Evolutionary conservation across 768 basidiomycete species (phyloP).

Genomic region (Suillus sp.): DNA sequence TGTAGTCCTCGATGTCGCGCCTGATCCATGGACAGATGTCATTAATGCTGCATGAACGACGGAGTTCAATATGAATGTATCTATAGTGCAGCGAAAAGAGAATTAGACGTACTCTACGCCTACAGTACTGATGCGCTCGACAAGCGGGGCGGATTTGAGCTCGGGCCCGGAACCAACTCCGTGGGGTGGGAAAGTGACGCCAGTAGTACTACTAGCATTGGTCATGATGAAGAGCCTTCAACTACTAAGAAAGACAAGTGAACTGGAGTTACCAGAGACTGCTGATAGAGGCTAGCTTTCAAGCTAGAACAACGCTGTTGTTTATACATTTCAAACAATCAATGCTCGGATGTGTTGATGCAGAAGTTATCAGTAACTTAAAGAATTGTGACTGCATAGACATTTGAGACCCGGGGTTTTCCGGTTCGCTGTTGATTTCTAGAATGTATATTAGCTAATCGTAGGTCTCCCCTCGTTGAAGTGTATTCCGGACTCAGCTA

Average conservation of each 20-base stretch:
- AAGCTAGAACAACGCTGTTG: not conserved
- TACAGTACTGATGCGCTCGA: not conserved
- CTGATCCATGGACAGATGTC: not conserved
- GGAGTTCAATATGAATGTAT: not conserved
- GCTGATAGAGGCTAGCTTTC: not conserved
- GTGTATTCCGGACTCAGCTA: no score
- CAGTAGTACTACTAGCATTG: not conserved
- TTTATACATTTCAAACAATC: not conserved
- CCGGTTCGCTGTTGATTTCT: no score
- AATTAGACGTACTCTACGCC: not conserved
- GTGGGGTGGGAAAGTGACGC: not conserved
- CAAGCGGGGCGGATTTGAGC: slow-evolving; percentile 2
- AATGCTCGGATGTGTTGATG: no score
- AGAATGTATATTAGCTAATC: no score
- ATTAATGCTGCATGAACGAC: not conserved
- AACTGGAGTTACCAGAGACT: not conserved
- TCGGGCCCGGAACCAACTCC: not conserved
- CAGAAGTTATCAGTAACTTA: no score
- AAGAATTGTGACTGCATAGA: no score
- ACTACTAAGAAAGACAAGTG: not conserved
- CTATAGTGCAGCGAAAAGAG: not conserved
- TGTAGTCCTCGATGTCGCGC: not conserved
- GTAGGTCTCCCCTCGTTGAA: no score
- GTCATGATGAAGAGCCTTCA: not conserved
- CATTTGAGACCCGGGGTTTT: no score